Evolutionary conservation across 495 filamentous ascomycete species (phyloP).

Genomic region (Umbilicaria muhlenbergii): DNA sequence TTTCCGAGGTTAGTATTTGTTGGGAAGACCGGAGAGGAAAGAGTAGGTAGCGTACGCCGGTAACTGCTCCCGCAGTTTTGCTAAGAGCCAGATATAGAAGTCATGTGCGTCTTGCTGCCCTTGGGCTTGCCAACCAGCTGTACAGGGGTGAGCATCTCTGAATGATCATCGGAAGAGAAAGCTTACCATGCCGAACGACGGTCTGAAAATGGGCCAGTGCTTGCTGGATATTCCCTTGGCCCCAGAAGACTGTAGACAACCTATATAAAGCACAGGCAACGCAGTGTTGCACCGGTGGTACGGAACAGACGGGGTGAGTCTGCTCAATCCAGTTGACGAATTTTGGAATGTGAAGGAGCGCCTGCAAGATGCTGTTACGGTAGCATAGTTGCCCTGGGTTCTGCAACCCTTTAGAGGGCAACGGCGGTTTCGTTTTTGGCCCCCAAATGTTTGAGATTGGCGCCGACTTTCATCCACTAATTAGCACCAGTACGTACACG

Average conservation of each 20-base stretch:
- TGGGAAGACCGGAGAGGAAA: background rate
- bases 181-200: background rate
- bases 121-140: background rate
- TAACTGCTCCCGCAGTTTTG: background rate
- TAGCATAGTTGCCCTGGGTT: conserved; percentile 22
- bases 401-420: conserved; percentile 1
- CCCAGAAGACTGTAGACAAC: conserved; percentile 10
- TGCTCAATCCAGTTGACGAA: conserved; percentile 22
- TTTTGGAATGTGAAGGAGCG: conserved; percentile 26
- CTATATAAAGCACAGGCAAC: conserved; percentile 6
- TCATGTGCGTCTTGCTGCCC: conserved; percentile 1
- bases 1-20: background rate
- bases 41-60: background rate
- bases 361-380: conserved; percentile 23
- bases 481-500: no score
- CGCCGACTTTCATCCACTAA: no score
- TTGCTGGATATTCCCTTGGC: background rate
- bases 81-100: background rate
- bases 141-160: background rate
- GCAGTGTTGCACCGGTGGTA: background rate
- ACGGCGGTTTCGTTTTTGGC: background rate
- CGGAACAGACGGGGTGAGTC: conserved; percentile 1
- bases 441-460: no score
- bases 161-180: background rate
- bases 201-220: background rate